Percentiles rank a stretch among this genome's conserved stretches.
Conservation (phyloP, 139 green algal species). For the Chlamydomonas incerta region DNA sequence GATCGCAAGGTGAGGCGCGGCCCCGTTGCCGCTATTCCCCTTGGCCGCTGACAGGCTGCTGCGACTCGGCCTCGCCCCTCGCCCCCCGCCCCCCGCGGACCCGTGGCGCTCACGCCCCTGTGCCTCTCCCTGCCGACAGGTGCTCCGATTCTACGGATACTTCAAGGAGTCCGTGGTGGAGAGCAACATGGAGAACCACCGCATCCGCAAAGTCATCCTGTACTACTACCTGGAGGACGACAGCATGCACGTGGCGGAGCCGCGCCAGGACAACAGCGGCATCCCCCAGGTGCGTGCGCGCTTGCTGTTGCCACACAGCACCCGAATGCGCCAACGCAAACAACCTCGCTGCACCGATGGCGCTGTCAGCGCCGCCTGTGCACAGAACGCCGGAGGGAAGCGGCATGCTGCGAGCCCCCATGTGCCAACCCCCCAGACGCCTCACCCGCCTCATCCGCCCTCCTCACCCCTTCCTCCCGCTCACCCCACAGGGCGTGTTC, state of each 20-base stretch:
- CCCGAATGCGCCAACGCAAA: no score
- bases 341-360: no score
- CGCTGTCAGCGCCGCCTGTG: no score
- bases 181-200: constrained; percentile 80
- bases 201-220: constrained; percentile 85
- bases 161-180: constrained; percentile 90
- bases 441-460: background rate
- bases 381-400: no score
- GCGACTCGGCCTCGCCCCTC: background rate
- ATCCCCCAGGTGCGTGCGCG: constrained; percentile 81
- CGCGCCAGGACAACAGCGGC: constrained; percentile 88
- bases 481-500: constrained; percentile 80
- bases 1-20: constrained; percentile 78
- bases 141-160: constrained; percentile 93
- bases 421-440: no score
- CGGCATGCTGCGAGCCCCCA: no score
- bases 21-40: background rate
- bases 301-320: no score
- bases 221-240: constrained; percentile 94
- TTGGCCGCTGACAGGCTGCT: no score
- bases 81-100: no score
- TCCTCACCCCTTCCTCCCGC: background rate
- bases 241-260: constrained; percentile 89
- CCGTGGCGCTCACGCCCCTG: no score
- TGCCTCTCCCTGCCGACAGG: constrained; percentile 56